These are phyloP conservation scores for Eutypa lata DNA, from an alignment of 2,329 filamentous ascomycete genomes.

Conservation along the genomic window DNA sequence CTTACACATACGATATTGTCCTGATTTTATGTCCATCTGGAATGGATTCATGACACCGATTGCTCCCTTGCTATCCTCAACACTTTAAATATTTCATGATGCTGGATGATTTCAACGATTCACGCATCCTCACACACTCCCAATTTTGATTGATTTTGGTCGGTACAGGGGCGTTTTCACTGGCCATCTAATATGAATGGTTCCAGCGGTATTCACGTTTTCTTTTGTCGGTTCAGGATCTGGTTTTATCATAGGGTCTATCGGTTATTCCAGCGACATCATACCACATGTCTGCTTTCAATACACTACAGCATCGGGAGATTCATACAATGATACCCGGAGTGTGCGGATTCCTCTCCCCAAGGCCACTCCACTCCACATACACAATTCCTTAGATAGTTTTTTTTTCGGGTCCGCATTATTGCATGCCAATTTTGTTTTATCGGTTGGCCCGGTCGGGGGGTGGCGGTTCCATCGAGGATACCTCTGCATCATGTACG, in stretches of 20 bases:
- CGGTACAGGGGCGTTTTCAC: conserved; percentile 5
- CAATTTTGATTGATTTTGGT: conserved; percentile 2
- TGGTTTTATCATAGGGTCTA: conserved; percentile 6
- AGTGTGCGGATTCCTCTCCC: conserved; percentile 23
- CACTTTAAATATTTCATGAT: not conserved
- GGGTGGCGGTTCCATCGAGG: conserved; percentile 11
- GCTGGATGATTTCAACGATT: conserved; percentile 1
- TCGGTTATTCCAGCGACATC: conserved; percentile 12
- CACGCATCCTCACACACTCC: conserved; percentile 7
- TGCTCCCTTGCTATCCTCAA: not conserved
- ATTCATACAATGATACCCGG: conserved; percentile 31
- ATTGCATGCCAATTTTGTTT: conserved; percentile 11
- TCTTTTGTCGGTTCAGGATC: conserved; percentile 5
- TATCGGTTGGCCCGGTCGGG: conserved; percentile 11
- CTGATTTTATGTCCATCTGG: conserved; percentile 14
- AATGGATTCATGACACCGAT: conserved; percentile 12
- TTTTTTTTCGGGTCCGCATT: conserved; percentile 12
- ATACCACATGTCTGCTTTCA: conserved; percentile 15
- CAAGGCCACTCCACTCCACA: conserved; percentile 29
- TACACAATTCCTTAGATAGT: conserved; percentile 13
- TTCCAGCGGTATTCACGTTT: conserved; percentile 11
- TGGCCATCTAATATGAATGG: conserved; percentile 8
- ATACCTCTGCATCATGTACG: conserved; percentile 27
- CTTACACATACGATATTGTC: not conserved
- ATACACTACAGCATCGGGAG: conserved; percentile 27